Base-by-base conservation (phyloP, 306 rosid species). In the Cucurbita moschata region DNA sequence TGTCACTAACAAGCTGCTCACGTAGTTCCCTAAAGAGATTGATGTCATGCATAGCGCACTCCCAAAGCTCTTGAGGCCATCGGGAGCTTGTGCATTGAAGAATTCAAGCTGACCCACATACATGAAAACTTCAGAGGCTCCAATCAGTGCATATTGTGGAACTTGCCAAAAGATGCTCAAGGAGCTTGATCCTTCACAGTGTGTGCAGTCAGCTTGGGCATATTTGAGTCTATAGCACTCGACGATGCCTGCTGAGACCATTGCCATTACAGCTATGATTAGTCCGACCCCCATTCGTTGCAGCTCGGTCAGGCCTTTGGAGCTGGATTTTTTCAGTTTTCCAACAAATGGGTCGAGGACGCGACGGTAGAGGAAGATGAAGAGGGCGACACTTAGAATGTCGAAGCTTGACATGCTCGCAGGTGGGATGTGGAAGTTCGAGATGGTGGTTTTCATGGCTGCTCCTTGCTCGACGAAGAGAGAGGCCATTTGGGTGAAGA, bases 351-450 rank as follows among this genome's bases (percentile, higher is more conserved):
- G 98, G 71, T 88, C 92, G 58, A 92, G 87, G 70, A 92, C 77
- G 15, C 96, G 83, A 1, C 96, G 93, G 79, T 88, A 87, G 56
- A 92, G 78, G 91, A 90, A 92, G 79, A 92, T 92, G 85, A 92
- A 88, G 59, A 82, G 65, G 39, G 92, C 96, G 37, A 92, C 98
- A 1, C 98, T 92, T 49, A 88, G 76, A 65, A 92, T 87, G 80
- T 92, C 98, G 39, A 92, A 90, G 89, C 98, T 87, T 15, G 98
- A 90, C 98, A 92, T 92, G 82, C 98, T 92, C 0, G 98, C 98
- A 2, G 98, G 87, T 12, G 98, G 98, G 72, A 92, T 87, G 72
- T 49, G 77, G 85, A 92, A 92, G 75, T 74, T 53, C 57, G 92
- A 87, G 65, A 92, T 43, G 0, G 87, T 87, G 47, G 96, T 85